phyloP scores from a whole-genome alignment of 1,284 basidiomycete genomes.

The Boletus semigastroideus region DNA sequence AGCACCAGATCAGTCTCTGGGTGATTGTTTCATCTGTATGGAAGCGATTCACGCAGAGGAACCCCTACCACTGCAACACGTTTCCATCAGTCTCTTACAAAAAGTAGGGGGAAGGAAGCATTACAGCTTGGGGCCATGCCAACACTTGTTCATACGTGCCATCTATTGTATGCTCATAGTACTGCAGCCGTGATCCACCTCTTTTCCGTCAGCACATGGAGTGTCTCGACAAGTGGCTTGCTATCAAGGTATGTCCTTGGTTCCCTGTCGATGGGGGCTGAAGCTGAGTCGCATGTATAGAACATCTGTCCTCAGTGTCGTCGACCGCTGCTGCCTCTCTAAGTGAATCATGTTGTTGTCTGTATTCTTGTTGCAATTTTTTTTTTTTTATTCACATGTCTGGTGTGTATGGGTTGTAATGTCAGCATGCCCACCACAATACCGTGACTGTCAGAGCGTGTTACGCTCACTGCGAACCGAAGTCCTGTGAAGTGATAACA shows the following conservation, averaged over 20 bases:
- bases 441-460: no score
- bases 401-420: no score
- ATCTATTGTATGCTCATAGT: background rate
- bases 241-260: slow-evolving; percentile 59
- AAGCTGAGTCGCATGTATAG: slow-evolving; percentile 35
- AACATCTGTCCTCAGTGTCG: slow-evolving; percentile 88
- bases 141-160: slow-evolving; percentile 79
- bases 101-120: slow-evolving; percentile 49
- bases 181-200: background rate
- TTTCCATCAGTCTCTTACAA: slow-evolving; percentile 35
- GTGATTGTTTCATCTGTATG: slow-evolving; percentile 91
- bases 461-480: no score
- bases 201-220: slow-evolving; percentile 64
- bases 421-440: no score
- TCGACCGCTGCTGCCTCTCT: slow-evolving; percentile 75
- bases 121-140: slow-evolving; percentile 87
- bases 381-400: no score
- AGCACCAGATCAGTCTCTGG: slow-evolving; percentile 67
- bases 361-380: no score
- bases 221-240: slow-evolving; percentile 86
- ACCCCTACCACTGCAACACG: slow-evolving; percentile 35
- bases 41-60: slow-evolving; percentile 72
- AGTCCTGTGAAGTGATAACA: no score
- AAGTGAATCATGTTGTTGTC: background rate
- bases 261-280: background rate